Base-by-base conservation (phyloP, 169 alveolate genomes). In the Plasmodium gallinaceum region DNA sequence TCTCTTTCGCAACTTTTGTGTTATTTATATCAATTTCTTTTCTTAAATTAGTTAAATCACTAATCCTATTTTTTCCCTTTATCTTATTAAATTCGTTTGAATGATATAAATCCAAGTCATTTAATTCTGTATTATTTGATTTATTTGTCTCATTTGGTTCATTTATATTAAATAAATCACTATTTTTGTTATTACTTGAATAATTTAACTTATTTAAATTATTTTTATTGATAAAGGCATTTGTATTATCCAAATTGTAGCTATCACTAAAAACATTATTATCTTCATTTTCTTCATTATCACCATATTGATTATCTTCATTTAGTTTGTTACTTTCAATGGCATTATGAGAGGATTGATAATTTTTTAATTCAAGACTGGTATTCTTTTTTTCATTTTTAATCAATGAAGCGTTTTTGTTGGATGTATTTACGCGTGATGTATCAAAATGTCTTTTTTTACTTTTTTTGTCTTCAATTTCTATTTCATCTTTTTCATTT, bases 381-480 rank as follows among this genome's bases (percentile, higher is more conserved):
- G 46, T 39, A 18, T 54, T 20, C 1, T 72, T 14, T 16, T 76
- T 62, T 76, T 76, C 76, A 76, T 58, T 64, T 45, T 48, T 18
- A 76, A 10, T 68, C 37, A 46, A 18, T 62, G 51, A 6, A 7
- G 61, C 3, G 7, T 32, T 39, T 3, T 74, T 58, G 43, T 54
- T 76, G 70, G 26, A 20, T 75, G 9, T 43, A 54, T 76, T 57
- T 26, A 18, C 39, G 39, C 45, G 20, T 39, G 26, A 18, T 45
- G 58, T 45, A 24, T 24, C 48, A 20, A 32, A 43, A n/a, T 26
- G 52, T 9, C 62, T 22, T 37, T 12, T 51, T 76, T 46, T 64
- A 24, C 54, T 65, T 37, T 42, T 76, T 46, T 76, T 76, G 46
- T 39, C 48, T 76, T 76, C 64, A 64, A 64, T 58, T 9, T 64